Conservation (phyloP, 2,329 filamentous ascomycete genomes). For the Dothistroma septosporum region DNA sequence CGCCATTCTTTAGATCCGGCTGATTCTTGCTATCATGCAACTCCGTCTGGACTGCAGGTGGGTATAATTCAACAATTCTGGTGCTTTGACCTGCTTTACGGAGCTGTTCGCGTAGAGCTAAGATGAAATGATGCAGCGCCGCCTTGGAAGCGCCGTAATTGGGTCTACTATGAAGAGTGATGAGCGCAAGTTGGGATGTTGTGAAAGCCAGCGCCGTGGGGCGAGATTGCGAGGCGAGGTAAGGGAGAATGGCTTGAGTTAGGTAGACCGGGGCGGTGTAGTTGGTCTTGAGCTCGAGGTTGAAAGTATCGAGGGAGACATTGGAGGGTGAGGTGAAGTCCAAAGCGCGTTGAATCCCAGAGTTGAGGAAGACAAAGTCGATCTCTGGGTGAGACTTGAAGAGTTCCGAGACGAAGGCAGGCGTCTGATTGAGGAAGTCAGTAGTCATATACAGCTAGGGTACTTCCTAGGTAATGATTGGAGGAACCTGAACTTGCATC, state of each 20-base stretch:
- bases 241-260: conserved; percentile 13
- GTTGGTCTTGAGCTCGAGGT: conserved; percentile 41
- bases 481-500: conserved; percentile 6
- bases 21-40: conserved; percentile 13
- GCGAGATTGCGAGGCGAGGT: conserved; percentile 5
- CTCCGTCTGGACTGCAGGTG: conserved; percentile 14
- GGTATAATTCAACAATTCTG: conserved; percentile 12
- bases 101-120: conserved; percentile 8
- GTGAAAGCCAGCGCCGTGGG: conserved; percentile 12
- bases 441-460: not conserved
- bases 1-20: conserved; percentile 14
- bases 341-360: conserved; percentile 49
- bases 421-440: conserved; percentile 34
- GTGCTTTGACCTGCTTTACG: not conserved
- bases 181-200: conserved; percentile 13
- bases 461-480: not conserved
- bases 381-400: conserved; percentile 47
- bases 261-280: conserved; percentile 16
- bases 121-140: conserved; percentile 12
- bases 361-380: conserved; percentile 51
- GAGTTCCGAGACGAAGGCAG: conserved; percentile 42
- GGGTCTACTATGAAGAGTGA: conserved; percentile 12
- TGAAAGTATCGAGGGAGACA: conserved; percentile 43
- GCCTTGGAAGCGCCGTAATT: conserved; percentile 17
- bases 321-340: conserved; percentile 48